Conservation (phyloP, 2,329 filamentous ascomycete species). For the Claviceps paspali region DNA sequence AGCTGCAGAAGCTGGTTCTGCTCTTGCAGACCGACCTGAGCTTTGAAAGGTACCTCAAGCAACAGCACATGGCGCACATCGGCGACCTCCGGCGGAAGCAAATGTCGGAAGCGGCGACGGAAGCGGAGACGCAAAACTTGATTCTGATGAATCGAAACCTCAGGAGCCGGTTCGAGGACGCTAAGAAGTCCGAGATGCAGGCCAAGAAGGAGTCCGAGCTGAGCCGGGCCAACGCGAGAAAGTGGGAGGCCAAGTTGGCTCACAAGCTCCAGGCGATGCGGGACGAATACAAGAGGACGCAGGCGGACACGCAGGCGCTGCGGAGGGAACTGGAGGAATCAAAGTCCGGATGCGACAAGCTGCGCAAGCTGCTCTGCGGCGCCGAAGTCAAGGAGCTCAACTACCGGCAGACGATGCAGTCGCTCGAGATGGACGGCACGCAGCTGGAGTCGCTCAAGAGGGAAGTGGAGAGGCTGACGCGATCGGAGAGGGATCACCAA, state of each 20-base stretch:
- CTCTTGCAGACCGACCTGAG: conserved; percentile 66
- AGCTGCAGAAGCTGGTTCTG: conserved; percentile 59
- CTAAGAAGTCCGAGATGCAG: conserved; percentile 54
- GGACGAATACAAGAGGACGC: conserved; percentile 55
- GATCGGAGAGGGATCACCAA: conserved; percentile 46
- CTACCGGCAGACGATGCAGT: conserved; percentile 47
- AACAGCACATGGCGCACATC: conserved; percentile 70
- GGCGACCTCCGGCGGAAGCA: conserved; percentile 62
- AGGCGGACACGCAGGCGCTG: conserved; percentile 38
- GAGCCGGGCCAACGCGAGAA: conserved; percentile 57
- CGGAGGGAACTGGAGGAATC: conserved; percentile 42
- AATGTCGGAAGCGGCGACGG: conserved; percentile 60
- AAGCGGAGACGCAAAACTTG: conserved; percentile 70
- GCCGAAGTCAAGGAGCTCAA: conserved; percentile 54
- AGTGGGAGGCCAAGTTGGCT: conserved; percentile 59
- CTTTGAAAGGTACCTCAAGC: conserved; percentile 71
- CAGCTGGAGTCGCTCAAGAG: conserved; percentile 44
- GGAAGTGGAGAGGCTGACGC: conserved; percentile 45
- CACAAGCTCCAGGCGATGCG: conserved; percentile 49
- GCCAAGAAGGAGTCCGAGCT: conserved; percentile 58
- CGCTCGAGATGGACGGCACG: conserved; percentile 43
- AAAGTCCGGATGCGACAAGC: conserved; percentile 44
- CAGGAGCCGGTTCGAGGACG: conserved; percentile 57
- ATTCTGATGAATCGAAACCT: conserved; percentile 62
- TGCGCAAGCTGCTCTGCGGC: conserved; percentile 50